Base-by-base conservation (phyloP, 139 green algal genomes). In the Raphidocelis subcapitata region DNA sequence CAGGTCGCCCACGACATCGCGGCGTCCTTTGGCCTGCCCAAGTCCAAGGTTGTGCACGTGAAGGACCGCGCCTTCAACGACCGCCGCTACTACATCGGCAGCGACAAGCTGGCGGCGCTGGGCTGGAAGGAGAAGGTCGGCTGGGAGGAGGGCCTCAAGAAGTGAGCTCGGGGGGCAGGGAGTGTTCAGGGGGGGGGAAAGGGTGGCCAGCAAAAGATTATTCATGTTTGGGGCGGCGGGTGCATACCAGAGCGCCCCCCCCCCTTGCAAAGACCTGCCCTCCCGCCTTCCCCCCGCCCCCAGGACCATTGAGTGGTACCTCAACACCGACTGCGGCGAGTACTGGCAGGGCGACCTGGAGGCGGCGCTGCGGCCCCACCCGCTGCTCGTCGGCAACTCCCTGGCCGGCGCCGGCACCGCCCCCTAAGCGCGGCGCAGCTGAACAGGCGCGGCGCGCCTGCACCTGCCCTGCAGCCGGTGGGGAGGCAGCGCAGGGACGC, bases 21-120 rank as follows among this genome's bases (percentile, higher is more conserved):
- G 21, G 74, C 83, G 59, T 16, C 79, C 64, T 88, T 95, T 56
- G 75, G 87, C 18, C 35, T 93, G 69, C 65, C 76, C 1, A 62
- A 81, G 55, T 57, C 73, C 41, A 85, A 87, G 51, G 82, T 96
- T 16, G 54, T 80, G 14, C 54, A 82, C 41, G 82, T 88, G 3
- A 84, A 87, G 60, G 93, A 98, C 70, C 80, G 93, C 16, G 89
- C 89, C 0, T 97, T 97, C 84, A 97, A 97, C 56, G 93, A 98
- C 76, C 70, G 87, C 55, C 80, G 94, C 10, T 99, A 99, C 82
- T 98, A 92, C 88, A 96, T 99, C 65, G 93, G 92, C 61, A 88
- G 92, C 73, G 75, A 90, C 32, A 99, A 99, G 88, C 86, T 99
- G 61, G 85, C 69, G 18, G 73, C 69, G 3, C 86, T 99, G 71